These are phyloP conservation scores for Mitragyna speciosa DNA, from an alignment of 257 asterid species.

Conservation along the genomic window DNA sequence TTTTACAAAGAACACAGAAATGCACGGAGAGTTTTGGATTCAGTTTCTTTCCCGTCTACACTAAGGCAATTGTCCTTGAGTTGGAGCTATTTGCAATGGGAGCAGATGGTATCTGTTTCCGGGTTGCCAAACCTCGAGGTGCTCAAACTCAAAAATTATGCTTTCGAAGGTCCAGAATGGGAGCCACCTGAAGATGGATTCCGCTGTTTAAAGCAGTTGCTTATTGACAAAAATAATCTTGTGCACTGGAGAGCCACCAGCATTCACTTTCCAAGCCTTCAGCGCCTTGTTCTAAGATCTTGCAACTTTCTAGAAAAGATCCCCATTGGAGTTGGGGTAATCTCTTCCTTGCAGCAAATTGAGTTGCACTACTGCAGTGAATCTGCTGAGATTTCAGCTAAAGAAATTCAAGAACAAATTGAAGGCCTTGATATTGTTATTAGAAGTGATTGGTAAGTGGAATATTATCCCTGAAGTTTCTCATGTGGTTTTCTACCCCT, in stretches of 20 bases:
- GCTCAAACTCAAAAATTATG: background rate
- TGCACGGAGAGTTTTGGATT: too few species aligned
- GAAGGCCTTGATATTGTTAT: conserved; percentile 1
- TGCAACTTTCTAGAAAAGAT: conserved; percentile 5
- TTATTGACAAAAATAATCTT: conserved; percentile 8
- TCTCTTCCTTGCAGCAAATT: conserved; percentile 3
- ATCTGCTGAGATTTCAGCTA: conserved; percentile 9
- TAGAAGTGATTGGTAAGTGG: background rate
- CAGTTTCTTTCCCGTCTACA: too few species aligned
- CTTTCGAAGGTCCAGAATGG: conserved; percentile 8
- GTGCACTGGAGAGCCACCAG: conserved; percentile 4
- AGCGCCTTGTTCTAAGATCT: background rate
- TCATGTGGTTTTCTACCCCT: too few species aligned
- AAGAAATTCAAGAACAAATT: conserved; percentile 14
- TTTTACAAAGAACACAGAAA: too few species aligned
- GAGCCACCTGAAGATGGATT: conserved; percentile 5
- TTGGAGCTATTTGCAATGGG: background rate
- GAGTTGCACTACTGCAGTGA: conserved; percentile 2
- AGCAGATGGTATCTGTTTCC: background rate
- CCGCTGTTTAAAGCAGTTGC: conserved; percentile 9
- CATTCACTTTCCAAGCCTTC: conserved; percentile 10
- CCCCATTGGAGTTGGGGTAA: conserved; percentile 6
- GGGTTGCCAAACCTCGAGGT: background rate
- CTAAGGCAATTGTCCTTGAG: too few species aligned
- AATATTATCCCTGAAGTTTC: background rate